Conservation (phyloP, 139 green algal genomes). For the Auxenochlorella pyrenoidosa region DNA sequence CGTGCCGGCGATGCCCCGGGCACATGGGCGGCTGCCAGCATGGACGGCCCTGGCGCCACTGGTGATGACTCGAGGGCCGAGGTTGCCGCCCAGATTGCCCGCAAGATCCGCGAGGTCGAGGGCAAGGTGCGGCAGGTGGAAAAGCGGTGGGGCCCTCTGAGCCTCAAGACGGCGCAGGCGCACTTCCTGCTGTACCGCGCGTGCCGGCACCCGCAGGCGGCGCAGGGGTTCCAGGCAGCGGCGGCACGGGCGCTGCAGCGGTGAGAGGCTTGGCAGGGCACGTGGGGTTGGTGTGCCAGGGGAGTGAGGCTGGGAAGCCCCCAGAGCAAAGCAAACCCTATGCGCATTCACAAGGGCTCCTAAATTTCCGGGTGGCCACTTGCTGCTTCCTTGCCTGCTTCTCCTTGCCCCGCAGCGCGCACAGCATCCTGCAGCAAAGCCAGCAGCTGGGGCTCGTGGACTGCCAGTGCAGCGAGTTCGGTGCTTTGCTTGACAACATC, state of each 20-base stretch:
- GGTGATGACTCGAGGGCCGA: not conserved
- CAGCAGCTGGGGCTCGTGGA: not conserved
- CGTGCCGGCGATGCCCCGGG: too few species aligned
- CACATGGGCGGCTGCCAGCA: too few species aligned
- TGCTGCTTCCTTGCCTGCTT: not conserved
- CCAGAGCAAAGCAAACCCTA: not conserved
- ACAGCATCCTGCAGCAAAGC: not conserved
- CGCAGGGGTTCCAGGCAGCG: not conserved
- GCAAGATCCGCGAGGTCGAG: constrained; percentile 29
- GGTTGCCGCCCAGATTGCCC: not conserved
- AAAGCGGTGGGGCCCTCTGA: constrained; percentile 20
- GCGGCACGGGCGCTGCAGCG: constrained; percentile 14
- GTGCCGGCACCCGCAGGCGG: constrained; percentile 26
- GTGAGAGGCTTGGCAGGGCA: not conserved
- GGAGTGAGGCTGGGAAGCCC: not conserved
- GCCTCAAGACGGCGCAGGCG: constrained; percentile 31
- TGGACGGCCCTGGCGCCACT: not conserved
- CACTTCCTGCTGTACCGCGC: constrained; percentile 40
- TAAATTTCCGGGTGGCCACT: not conserved
- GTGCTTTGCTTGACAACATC: not conserved
- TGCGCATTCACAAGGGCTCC: not conserved
- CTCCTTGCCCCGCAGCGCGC: not conserved
- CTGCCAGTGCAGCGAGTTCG: not conserved
- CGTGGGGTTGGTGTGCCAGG: not conserved
- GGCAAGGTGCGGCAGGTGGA: constrained; percentile 36